Percentiles rank a stretch among this genome's conserved stretches.
These are phyloP conservation scores for Hansenula lynferdii DNA, from an alignment of 1,139 yeast species.

Conservation along the genomic window DNA sequence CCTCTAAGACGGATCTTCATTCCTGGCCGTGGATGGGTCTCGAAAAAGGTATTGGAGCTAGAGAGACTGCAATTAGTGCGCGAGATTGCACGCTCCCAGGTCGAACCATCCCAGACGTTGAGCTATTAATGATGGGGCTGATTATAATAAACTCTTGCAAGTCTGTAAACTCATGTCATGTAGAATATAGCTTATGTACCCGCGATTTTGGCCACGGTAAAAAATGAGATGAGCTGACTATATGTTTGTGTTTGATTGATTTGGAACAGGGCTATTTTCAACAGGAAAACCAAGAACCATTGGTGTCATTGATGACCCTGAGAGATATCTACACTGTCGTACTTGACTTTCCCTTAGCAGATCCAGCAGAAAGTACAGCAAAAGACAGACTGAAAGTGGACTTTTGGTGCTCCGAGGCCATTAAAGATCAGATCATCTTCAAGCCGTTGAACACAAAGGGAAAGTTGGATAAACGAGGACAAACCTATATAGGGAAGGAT, in stretches of 20 bases:
- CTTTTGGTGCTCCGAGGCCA: neutral
- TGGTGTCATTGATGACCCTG: too few relatives aligned
- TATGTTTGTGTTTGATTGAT: too few relatives aligned
- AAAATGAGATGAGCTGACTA: too few relatives aligned
- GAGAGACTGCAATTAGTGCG: constrained; percentile 21
- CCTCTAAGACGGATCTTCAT: constrained; percentile 42
- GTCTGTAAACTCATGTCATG: too few relatives aligned
- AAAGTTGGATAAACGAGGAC: neutral
- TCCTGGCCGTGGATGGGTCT: constrained; percentile 53
- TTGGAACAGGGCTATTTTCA: too few relatives aligned
- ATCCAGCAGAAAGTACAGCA: neutral
- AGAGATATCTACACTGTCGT: neutral
- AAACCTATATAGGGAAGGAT: too few relatives aligned
- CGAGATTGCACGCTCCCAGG: neutral
- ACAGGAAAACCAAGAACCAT: too few relatives aligned
- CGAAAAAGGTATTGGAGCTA: constrained; percentile 30
- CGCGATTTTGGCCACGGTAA: too few relatives aligned
- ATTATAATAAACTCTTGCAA: too few relatives aligned
- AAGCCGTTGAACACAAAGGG: neutral
- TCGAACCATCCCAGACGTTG: neutral
- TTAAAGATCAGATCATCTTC: neutral
- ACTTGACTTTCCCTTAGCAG: neutral
- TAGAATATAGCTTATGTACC: too few relatives aligned
- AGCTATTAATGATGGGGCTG: too few relatives aligned
- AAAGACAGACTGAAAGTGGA: neutral